Evolutionary conservation across 371 early-diverging fungal species (phyloP).

Genomic region (Dinochytrium kinnereticum): DNA sequence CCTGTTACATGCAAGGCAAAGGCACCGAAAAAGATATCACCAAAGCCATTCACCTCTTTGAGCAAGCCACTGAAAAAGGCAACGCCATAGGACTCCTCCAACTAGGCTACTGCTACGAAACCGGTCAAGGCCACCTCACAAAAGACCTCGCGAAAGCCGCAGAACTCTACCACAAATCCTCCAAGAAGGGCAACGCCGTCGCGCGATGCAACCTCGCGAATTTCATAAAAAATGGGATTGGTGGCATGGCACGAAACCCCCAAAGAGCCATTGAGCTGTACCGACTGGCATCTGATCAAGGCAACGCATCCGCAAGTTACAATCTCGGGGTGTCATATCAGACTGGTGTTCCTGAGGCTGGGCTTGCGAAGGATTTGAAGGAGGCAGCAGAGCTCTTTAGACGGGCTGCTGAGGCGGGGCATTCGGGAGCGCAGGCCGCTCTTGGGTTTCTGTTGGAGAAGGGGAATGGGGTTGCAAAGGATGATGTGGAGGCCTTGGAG

Average conservation of each 20-base stretch:
- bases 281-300: slow-evolving; percentile 23
- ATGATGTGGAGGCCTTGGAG: slow-evolving; percentile 7
- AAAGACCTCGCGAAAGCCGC: slow-evolving; percentile 6
- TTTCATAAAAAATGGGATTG: slow-evolving; percentile 34
- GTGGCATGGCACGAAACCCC: neutral
- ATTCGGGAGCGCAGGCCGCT: slow-evolving; percentile 22
- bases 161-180: slow-evolving; percentile 2
- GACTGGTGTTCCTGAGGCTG: slow-evolving; percentile 46
- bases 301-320: slow-evolving; percentile 36
- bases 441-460: slow-evolving; percentile 22
- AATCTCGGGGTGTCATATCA: slow-evolving; percentile 39
- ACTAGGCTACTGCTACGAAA: slow-evolving; percentile 10
- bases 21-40: neutral
- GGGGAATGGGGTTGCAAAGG: slow-evolving; percentile 13
- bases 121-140: neutral
- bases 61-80: neutral
- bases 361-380: slow-evolving; percentile 24
- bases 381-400: neutral
- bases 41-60: neutral
- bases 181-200: neutral
- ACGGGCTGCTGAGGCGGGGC: slow-evolving; percentile 24
- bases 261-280: slow-evolving; percentile 36
- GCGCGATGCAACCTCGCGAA: slow-evolving; percentile 22
- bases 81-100: neutral
- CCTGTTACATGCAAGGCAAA: neutral